Evolutionary conservation across 2,329 filamentous ascomycete species (phyloP), one percentile per base, ranked within the genome.

Genomic region (Stemphylium lycopersici): DNA sequence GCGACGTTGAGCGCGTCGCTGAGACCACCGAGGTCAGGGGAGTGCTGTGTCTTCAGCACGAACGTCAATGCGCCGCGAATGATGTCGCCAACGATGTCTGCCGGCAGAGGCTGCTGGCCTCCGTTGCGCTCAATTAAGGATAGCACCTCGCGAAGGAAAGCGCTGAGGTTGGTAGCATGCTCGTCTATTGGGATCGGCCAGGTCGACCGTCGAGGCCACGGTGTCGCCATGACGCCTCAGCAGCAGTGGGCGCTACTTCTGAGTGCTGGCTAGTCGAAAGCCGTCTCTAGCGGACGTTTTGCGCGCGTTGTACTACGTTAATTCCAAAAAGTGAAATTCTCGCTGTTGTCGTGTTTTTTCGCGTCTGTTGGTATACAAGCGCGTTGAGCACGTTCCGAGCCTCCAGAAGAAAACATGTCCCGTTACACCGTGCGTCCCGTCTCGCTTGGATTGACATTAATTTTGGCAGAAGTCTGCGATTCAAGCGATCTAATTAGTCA

Each of bases 281-380:
- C 33, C 44, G 44, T 47, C 33, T 47, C 34, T 38, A 37, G 44
- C 34, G 24, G 34, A 47, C 44, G 7, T 47, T 31, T 38, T 37
- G 34, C 33, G 43, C 22, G 34, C 43, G 33, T 38, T 46, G 22
- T 32, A 46, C 43, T 46, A 36, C 43, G 55, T 55, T 55, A 52
- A 61, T 61, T 55, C 55, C 58, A 61, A 51, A 46, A 50, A 55
- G 48, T 58, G 29, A 41, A 49, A 52, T 60, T 55, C 55, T 56
- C 56, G 53, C 54, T 60, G 46, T 56, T 59, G 44, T 56, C 13
- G 52, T 59, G 59, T 59, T 52, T 56, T 52, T 22, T 22, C 22
- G 22, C n/a, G n/a, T n/a, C n/a, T n/a, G n/a, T n/a, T n/a, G n/a
- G n/a, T n/a, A n/a, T n/a, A n/a, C n/a, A n/a, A n/a, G n/a, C n/a